Evolutionary conservation across 805 yeast species (phyloP).

Genomic region (Cyberlindnera veronae): DNA sequence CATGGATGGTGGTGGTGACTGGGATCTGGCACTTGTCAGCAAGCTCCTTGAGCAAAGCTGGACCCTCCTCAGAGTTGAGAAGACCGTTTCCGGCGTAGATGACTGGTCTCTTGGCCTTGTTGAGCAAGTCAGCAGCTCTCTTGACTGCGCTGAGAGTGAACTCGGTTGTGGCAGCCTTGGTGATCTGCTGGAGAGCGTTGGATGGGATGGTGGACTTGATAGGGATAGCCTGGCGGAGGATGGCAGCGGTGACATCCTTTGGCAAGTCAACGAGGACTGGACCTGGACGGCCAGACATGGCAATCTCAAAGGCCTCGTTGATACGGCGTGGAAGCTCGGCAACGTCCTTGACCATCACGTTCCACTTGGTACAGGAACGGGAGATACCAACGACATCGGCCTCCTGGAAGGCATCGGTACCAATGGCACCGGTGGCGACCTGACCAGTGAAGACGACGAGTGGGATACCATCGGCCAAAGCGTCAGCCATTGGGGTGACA

Average conservation of each 20-base stretch:
- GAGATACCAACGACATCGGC: constrained; percentile 98
- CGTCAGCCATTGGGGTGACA: constrained; percentile 98
- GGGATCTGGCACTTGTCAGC: constrained; percentile 92
- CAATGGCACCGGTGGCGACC: constrained; percentile 92
- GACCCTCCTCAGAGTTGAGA: constrained; percentile 75
- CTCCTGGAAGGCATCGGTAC: constrained; percentile 99
- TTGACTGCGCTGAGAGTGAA: constrained; percentile 70
- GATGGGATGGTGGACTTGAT: constrained; percentile 70
- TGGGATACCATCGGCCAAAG: constrained; percentile 95
- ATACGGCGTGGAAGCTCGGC: constrained; percentile 93
- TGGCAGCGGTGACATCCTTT: constrained; percentile 94
- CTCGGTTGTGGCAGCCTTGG: constrained; percentile 66
- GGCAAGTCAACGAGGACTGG: constrained; percentile 98
- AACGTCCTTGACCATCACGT: constrained; percentile 94
- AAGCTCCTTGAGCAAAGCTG: constrained; percentile 71
- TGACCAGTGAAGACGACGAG: constrained; percentile 96
- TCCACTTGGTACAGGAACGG: constrained; percentile 98
- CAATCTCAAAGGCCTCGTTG: constrained; percentile 97
- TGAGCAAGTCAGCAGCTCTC: constrained; percentile 75
- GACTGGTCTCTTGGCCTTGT: constrained; percentile 82
- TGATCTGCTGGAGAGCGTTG: constrained; percentile 62
- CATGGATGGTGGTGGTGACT: constrained; percentile 94
- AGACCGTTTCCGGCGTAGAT: constrained; percentile 93
- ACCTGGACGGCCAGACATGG: constrained; percentile 95
- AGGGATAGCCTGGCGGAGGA: constrained; percentile 85